phyloP scores from a whole-genome alignment of 805 yeast genomes.

The Candida schatavii region DNA sequence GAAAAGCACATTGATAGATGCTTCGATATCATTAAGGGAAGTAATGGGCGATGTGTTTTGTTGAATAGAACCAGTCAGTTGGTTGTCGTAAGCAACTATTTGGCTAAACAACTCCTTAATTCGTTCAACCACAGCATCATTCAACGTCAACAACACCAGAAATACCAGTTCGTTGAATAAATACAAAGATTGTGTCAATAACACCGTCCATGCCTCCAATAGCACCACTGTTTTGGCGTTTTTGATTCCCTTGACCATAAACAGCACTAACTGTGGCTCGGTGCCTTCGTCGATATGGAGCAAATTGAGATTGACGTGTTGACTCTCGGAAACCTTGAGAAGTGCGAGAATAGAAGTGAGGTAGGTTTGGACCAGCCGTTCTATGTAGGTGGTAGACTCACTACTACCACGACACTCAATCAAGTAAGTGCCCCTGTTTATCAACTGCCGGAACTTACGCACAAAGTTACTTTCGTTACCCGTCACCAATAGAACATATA shows the following conservation, averaged over 20 bases:
- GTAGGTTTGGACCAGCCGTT: conserved; percentile 26
- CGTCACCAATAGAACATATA: conserved; percentile 44
- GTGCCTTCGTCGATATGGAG: conserved; percentile 28
- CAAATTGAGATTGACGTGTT: conserved; percentile 24
- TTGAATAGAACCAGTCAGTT: neutral
- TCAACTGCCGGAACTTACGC: conserved; percentile 38
- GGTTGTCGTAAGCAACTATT: too few species aligned
- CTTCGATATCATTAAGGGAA: conserved; percentile 29
- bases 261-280: conserved; percentile 33
- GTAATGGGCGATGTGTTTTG: conserved; percentile 10
- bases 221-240: conserved; percentile 41
- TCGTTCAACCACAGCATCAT: conserved; percentile 47
- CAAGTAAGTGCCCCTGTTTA: conserved; percentile 27
- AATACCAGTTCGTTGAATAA: conserved; percentile 53
- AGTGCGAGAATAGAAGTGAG: conserved; percentile 26
- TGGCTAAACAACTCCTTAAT: conserved; percentile 29
- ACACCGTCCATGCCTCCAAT: conserved; percentile 46
- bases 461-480: conserved; percentile 58
- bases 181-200: conserved; percentile 51
- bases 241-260: conserved; percentile 49
- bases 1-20: conserved; percentile 43
- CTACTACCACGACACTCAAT: neutral
- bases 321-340: conserved; percentile 28
- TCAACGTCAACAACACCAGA: conserved; percentile 52
- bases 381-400: neutral